These are phyloP conservation scores for Jasminum sambac DNA, from an alignment of 257 asterid species.

Conservation along the genomic window DNA sequence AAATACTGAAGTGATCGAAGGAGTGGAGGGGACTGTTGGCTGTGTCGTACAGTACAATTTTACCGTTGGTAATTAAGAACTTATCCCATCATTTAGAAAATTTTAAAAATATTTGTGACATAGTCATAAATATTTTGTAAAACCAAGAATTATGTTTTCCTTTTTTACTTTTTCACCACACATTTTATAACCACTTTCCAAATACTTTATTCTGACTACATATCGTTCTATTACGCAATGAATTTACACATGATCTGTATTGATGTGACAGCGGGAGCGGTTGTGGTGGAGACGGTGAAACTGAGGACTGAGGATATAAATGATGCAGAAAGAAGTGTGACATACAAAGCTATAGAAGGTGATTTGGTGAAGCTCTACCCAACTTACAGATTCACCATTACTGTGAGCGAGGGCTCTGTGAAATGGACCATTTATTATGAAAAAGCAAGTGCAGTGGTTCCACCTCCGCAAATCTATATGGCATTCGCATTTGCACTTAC, in stretches of 20 bases:
- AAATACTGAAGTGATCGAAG: constrained; percentile 1
- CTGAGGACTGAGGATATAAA: constrained; percentile 25
- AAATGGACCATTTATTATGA: constrained; percentile 25
- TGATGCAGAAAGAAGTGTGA: constrained; percentile 25
- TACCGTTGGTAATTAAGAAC: constrained; percentile 1
- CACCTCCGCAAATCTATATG: constrained; percentile 23
- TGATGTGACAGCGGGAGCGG: background rate
- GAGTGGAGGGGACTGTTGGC: constrained; percentile 18
- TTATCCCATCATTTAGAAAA: too few relatives aligned
- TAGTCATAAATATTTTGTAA: too few relatives aligned
- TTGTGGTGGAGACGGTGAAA: constrained; percentile 21
- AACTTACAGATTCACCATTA: constrained; percentile 7
- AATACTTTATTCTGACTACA: too few relatives aligned
- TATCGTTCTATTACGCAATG: background rate
- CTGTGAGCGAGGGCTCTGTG: constrained; percentile 20
- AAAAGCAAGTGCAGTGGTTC: constrained; percentile 27
- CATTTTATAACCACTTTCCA: too few relatives aligned
- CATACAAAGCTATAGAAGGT: constrained; percentile 22
- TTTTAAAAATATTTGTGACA: too few relatives aligned
- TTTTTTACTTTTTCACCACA: too few relatives aligned
- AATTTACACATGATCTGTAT: background rate
- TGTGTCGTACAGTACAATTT: background rate
- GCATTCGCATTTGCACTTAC: too few relatives aligned
- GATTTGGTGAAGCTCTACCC: constrained; percentile 22
- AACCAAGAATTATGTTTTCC: too few relatives aligned